phyloP scores from a whole-genome alignment of 1,284 basidiomycete genomes.

The Trichosporon coremiiforme region DNA sequence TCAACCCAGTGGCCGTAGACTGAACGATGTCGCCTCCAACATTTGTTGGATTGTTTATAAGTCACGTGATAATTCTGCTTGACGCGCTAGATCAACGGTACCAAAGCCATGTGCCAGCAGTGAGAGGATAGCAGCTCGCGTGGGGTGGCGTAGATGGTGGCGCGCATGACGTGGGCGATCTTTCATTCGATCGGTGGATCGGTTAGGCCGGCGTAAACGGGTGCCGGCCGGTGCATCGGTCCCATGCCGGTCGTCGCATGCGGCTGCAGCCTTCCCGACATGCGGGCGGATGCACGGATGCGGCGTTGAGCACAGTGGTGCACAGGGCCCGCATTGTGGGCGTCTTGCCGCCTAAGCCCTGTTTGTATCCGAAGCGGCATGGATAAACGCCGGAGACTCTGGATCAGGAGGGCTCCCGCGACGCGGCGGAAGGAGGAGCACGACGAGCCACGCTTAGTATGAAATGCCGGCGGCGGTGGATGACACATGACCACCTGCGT shows the following conservation, averaged over 20 bases:
- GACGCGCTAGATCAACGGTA: no score
- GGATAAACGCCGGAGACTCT: background rate
- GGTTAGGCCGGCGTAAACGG: background rate
- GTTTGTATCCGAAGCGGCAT: background rate
- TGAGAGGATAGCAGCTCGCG: no score
- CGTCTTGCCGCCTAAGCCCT: background rate
- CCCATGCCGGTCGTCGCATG: background rate
- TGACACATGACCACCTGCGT: constrained; percentile 18
- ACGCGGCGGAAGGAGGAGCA: background rate
- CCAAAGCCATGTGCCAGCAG: no score
- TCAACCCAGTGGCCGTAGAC: background rate
- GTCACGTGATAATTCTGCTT: background rate
- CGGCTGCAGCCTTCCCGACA: background rate
- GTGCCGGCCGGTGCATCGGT: background rate
- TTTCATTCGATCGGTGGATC: background rate
- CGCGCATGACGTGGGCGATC: background rate
- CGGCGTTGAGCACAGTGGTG: no score
- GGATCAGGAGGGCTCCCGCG: background rate
- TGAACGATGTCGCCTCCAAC: background rate
- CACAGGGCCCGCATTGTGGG: background rate
- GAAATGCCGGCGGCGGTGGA: constrained; percentile 17
- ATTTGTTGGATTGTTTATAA: background rate
- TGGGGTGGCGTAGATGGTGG: background rate
- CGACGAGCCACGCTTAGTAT: background rate
- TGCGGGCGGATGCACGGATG: background rate